These are phyloP conservation scores for Metschnikowia lochheadii DNA, from an alignment of 805 yeast genomes.

Conservation along the genomic window DNA sequence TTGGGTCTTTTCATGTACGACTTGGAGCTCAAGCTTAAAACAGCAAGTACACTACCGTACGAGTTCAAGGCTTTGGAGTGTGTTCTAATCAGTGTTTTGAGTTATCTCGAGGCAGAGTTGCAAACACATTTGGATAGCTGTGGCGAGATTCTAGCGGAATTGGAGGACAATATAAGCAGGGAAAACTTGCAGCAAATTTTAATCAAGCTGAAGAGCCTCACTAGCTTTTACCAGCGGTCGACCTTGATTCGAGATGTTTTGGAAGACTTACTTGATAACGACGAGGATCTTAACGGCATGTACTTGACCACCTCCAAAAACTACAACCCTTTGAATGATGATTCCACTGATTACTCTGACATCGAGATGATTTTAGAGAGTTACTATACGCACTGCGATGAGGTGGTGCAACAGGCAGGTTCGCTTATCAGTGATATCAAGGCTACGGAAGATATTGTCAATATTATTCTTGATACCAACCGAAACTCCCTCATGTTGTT, in stretches of 20 bases:
- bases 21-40: constrained; percentile 64
- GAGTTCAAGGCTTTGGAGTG: constrained; percentile 84
- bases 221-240: constrained; percentile 71
- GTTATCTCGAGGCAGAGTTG: constrained; percentile 72
- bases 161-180: constrained; percentile 79
- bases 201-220: constrained; percentile 65
- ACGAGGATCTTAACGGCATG: constrained; percentile 80
- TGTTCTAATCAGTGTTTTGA: constrained; percentile 75
- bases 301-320: constrained; percentile 50
- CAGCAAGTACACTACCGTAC: constrained; percentile 34
- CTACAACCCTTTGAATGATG: constrained; percentile 16
- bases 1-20: constrained; percentile 82
- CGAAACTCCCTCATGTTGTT: constrained; percentile 86
- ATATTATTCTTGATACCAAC: constrained; percentile 85
- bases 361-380: constrained; percentile 85
- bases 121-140: constrained; percentile 54
- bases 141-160: constrained; percentile 58
- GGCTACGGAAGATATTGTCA: constrained; percentile 89
- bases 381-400: constrained; percentile 88
- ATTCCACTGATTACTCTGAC: constrained; percentile 52
- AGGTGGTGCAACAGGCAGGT: constrained; percentile 86
- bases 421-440: constrained; percentile 77
- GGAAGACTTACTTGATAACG: constrained; percentile 81
- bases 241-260: constrained; percentile 72
- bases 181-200: constrained; percentile 68